Conservation (phyloP, 495 filamentous ascomycete genomes). For the Aspergillus homomorphus region DNA sequence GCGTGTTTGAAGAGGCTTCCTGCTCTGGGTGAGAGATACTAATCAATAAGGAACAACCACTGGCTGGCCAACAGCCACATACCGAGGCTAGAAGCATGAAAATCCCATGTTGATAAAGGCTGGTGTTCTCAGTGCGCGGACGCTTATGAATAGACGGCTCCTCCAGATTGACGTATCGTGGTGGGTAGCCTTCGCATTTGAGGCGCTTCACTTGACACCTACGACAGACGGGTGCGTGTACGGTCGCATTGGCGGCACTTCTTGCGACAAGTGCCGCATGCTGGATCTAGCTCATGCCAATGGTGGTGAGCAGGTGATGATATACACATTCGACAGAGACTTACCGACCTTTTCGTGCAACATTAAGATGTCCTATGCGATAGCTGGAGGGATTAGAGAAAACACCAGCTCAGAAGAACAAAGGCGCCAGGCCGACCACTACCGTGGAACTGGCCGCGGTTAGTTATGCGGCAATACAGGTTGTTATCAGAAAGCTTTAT, state of each 20-base stretch:
- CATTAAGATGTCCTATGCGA: background rate
- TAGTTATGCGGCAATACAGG: too few species aligned
- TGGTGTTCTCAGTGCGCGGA: background rate
- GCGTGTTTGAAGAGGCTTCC: too few species aligned
- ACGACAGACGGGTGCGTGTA: background rate
- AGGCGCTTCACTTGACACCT: background rate
- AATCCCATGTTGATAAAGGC: background rate
- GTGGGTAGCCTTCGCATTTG: conserved; percentile 4
- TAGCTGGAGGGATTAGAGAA: too few species aligned
- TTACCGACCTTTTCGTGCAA: background rate
- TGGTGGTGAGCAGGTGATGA: background rate
- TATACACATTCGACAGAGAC: background rate
- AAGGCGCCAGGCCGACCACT: too few species aligned
- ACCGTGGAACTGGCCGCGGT: too few species aligned
- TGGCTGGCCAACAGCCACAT: background rate
- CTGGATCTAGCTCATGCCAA: background rate
- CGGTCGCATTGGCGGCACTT: conserved; percentile 10
- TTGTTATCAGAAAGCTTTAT: too few species aligned
- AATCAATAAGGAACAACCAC: too few species aligned
- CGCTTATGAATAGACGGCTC: background rate
- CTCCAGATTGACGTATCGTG: background rate
- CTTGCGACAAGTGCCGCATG: conserved; percentile 2
- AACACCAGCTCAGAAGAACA: too few species aligned
- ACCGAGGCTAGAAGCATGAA: background rate
- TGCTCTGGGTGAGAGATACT: too few species aligned